Percentiles rank a stretch among this genome's conserved stretches.
phyloP scores from a whole-genome alignment of 2,329 filamentous ascomycete species.

The Neonectria magnoliae region DNA sequence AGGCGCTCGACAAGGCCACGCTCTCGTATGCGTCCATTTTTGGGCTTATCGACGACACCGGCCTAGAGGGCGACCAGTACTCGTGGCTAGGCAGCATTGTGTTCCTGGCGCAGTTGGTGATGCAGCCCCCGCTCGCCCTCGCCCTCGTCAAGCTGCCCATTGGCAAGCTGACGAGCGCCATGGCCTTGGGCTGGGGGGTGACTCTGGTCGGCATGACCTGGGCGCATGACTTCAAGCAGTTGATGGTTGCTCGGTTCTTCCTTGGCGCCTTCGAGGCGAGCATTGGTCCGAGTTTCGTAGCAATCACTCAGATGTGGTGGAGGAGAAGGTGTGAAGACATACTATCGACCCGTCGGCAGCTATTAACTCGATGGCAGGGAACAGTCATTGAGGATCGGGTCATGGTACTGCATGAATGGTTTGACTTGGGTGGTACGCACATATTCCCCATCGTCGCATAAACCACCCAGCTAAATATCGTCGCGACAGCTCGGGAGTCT shows the following conservation, averaged over 20 bases:
- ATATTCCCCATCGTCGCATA: background rate
- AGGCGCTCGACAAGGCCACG: slow-evolving; percentile 71
- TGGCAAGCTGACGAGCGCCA: slow-evolving; percentile 68
- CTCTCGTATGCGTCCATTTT: slow-evolving; percentile 71
- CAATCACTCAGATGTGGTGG: slow-evolving; percentile 71
- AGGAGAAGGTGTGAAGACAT: slow-evolving; percentile 52
- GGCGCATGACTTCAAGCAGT: slow-evolving; percentile 57
- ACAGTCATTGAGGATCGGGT: slow-evolving; percentile 65
- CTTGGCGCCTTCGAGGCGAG: slow-evolving; percentile 66
- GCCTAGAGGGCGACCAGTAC: slow-evolving; percentile 65
- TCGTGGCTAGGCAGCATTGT: slow-evolving; percentile 71
- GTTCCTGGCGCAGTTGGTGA: slow-evolving; percentile 67
- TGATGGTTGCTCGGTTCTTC: slow-evolving; percentile 64
- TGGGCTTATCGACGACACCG: slow-evolving; percentile 67
- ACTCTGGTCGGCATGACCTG: slow-evolving; percentile 63
- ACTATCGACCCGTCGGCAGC: background rate
- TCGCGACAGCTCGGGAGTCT: slow-evolving; percentile 59
- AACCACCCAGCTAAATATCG: background rate
- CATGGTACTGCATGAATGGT: slow-evolving; percentile 71
- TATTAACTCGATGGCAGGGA: slow-evolving; percentile 49
- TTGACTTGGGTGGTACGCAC: slow-evolving; percentile 61
- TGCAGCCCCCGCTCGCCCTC: slow-evolving; percentile 66
- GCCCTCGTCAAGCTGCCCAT: slow-evolving; percentile 69
- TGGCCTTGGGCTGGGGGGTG: slow-evolving; percentile 65
- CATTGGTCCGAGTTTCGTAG: slow-evolving; percentile 61